Conservation (phyloP, 2,329 filamentous ascomycete genomes). For the Cryphonectria naterciae region DNA sequence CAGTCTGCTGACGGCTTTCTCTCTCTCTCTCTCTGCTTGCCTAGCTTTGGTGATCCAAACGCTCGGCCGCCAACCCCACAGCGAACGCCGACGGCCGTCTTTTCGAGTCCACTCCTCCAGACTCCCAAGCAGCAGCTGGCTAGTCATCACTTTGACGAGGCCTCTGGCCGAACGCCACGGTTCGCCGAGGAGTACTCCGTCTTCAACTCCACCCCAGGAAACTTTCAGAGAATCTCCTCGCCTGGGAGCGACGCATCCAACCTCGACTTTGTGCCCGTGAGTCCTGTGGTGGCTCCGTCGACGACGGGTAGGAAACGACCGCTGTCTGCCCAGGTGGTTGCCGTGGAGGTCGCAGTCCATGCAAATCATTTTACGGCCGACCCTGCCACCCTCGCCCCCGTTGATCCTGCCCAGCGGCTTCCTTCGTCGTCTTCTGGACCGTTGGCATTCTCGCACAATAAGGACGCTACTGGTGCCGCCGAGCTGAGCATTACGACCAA, state of each 20-base stretch:
- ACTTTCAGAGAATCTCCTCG: slow-evolving; percentile 49
- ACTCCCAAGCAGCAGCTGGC: slow-evolving; percentile 56
- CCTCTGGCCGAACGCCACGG: slow-evolving; percentile 60
- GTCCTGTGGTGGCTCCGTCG: slow-evolving; percentile 41
- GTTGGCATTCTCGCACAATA: slow-evolving; percentile 39
- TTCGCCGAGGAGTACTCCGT: slow-evolving; percentile 69
- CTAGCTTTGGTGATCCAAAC: slow-evolving; percentile 67
- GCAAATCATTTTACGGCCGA: slow-evolving; percentile 63
- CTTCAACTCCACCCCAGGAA: slow-evolving; percentile 66
- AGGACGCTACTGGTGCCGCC: slow-evolving; percentile 14
- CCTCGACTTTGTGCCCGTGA: slow-evolving; percentile 46
- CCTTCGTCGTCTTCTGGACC: slow-evolving; percentile 58
- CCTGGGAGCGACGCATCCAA: slow-evolving; percentile 45
- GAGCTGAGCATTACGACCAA: slow-evolving; percentile 3
- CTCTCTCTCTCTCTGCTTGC: slow-evolving; percentile 11
- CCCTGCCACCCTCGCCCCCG: slow-evolving; percentile 58
- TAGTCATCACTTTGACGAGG: slow-evolving; percentile 47
- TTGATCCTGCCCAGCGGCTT: slow-evolving; percentile 61
- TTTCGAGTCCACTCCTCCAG: slow-evolving; percentile 60
- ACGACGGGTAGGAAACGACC: slow-evolving; percentile 50
- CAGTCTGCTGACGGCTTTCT: slow-evolving; percentile 41
- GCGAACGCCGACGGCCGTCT: slow-evolving; percentile 58
- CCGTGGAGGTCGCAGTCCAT: slow-evolving; percentile 62
- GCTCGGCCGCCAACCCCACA: slow-evolving; percentile 63
- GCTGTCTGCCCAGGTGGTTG: slow-evolving; percentile 55